Evolutionary conservation across 169 alveolate genomes (phyloP), one percentile per base, ranked within the genome.

Genomic region (Babesia sp.): DNA sequence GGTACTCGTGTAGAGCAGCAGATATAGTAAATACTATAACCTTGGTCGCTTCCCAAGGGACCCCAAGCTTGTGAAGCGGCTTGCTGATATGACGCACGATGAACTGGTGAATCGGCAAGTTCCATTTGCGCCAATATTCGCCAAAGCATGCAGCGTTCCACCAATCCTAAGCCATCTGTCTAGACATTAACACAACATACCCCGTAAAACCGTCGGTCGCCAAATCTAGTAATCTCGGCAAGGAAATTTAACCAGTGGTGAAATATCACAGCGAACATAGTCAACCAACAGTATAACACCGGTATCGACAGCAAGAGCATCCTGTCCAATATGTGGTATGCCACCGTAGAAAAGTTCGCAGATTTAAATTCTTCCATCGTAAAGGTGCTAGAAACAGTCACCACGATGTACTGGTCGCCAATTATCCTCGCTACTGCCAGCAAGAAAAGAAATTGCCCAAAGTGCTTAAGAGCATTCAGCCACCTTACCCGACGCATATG

Each of bases 91-190:
- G 99, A 37, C 99, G 82, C 24, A 91, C 80, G 11, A 96, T 86
- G 90, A 94, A 96, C 73, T 89, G 91, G 85, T 96, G 98, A 29
- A 96, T 93, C n/a, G 99, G 99, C 24, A 95, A 83, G 75, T 96
- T 96, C 97, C 97, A 93, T 76, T 90, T 92, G 44, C 96, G 83
- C 98, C 98, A 94, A 79, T 94, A 94, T 66, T 94, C 98, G 3
- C 92, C 95, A 68, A 94, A 92, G 20, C 93, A 90, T 20, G 95
- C 90, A 36, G 98, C 95, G 67, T 94, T 94, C 98, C 98, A 94
- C 98, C 99, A 96, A 61, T 96, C 99, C 85, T 83, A 57, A 66
- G 24, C 7, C 46, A 37, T 6, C 37, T 53, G 34, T 44, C 33
- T 71, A 3, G 22, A 18, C 64, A 20, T 22, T 12, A 44, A 22